Base-by-base conservation (phyloP, 179 eudicot species). In the Silene noctiflora region DNA sequence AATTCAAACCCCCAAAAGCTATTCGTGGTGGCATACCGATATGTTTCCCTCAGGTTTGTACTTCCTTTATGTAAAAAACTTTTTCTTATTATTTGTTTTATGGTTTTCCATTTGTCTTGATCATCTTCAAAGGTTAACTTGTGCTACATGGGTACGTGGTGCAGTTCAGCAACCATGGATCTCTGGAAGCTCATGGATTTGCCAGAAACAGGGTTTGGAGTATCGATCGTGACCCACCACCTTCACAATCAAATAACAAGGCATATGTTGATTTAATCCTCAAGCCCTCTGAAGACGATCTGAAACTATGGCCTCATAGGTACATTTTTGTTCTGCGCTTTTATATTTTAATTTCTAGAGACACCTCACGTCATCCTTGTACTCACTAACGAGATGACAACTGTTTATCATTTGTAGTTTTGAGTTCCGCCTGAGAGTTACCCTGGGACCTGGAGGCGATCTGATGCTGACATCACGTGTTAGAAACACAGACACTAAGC, bases 21-120 rank as follows among this genome's bases (percentile, higher is more conserved):
- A 95, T 93, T 75, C 95, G 98, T 74, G 99, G 99, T 76, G 99
- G 99, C 72, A 95, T 95, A 83, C 98, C 99, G 21, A 84, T 95
- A 73, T 95, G 99, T 87, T 95, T 95, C 78, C 99, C 98, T 70
- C 98, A 93, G 83, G 99, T 93, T 83, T 76, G 87, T 74, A 42
- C 71, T 71, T 65, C 68, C 59, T 10, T 75, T 60, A 14, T 6
- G 4, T 13, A 4, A 58, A 29, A 24, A 6, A 51, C 24, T 25
- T 63, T 24, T 46, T 60, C 5, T 74, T 59, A 29, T 55, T 7
- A 8, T 69, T 70, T 66, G 1, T 10, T 75, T 29, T 31, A 27
- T 1, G 6, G 3, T 59, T 46, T 53, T 12, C 35, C 42, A 22
- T 33, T 35, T 68, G 24, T 74, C 17, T 59, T 67, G 16, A 71